Conservation (phyloP, 2,329 filamentous ascomycete species). For the Scolecobasidium constrictum region DNA sequence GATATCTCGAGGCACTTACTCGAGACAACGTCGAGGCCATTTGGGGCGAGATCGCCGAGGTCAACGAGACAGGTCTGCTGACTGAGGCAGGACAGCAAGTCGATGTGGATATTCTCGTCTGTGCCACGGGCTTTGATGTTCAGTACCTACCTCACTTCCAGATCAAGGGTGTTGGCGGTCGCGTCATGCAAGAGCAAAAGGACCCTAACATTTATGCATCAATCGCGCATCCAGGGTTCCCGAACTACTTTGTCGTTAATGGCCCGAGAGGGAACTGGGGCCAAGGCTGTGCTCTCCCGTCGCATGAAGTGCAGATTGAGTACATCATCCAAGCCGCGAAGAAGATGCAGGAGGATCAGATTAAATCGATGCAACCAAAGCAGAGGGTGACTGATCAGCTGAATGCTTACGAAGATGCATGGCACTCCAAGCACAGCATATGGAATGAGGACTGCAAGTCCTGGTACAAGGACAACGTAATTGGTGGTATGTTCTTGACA, state of each 20-base stretch:
- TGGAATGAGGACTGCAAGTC: conserved; percentile 10
- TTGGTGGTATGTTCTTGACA: conserved; percentile 9
- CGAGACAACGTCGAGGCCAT: conserved; percentile 28
- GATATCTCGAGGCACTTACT: conserved; percentile 38
- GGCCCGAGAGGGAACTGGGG: conserved; percentile 9
- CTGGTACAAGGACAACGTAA: conserved; percentile 12
- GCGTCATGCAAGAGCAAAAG: background rate
- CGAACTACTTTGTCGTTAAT: conserved; percentile 44
- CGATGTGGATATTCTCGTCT: conserved; percentile 31
- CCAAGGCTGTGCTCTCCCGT: conserved; percentile 4
- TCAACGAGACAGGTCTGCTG: conserved; percentile 26
- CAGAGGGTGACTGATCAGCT: conserved; percentile 6
- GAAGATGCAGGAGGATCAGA: conserved; percentile 8
- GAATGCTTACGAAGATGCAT: conserved; percentile 9
- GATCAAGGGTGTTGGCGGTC: background rate
- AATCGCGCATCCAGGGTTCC: conserved; percentile 51
- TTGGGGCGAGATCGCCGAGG: conserved; percentile 22
- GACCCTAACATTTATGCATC: conserved; percentile 41
- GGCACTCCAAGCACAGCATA: conserved; percentile 9
- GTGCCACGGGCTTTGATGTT: conserved; percentile 32
- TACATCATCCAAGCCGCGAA: conserved; percentile 8
- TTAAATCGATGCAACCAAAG: conserved; percentile 9
- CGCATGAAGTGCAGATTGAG: conserved; percentile 9
- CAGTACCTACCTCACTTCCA: conserved; percentile 25
- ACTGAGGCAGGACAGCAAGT: conserved; percentile 28